Conservation (phyloP, 305 asterid genomes). For the Fraxinus dipetala region DNA sequence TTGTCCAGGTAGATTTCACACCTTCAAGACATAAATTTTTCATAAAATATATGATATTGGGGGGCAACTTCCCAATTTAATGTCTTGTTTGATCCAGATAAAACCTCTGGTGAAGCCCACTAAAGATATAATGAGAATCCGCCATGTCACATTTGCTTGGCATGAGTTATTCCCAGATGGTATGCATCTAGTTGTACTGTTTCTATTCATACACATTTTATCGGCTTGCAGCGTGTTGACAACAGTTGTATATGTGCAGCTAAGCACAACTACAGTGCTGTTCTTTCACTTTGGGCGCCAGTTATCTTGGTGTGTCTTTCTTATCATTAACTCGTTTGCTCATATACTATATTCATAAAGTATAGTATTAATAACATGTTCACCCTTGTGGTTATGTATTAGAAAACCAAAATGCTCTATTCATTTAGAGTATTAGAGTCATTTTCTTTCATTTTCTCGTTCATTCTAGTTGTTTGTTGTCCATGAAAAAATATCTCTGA, state of each 20-base stretch:
- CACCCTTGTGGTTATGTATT: not conserved
- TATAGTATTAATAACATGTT: not conserved
- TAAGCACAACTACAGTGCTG: constrained; percentile 64
- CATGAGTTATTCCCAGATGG: constrained; percentile 95
- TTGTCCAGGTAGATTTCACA: constrained; percentile 65
- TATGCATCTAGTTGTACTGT: constrained; percentile 28
- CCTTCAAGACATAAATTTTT: constrained; percentile 16
- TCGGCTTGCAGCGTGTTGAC: constrained; percentile 23
- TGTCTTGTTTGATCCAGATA: constrained; percentile 54
- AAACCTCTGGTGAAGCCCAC: constrained; percentile 90
- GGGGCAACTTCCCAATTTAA: constrained; percentile 19
- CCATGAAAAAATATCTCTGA: constrained; percentile 17
- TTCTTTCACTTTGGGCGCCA: constrained; percentile 78
- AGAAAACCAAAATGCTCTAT: not conserved
- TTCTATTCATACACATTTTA: constrained; percentile 12
- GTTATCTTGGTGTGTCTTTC: constrained; percentile 64
- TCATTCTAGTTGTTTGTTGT: constrained; percentile 14
- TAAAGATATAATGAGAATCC: constrained; percentile 70
- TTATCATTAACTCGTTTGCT: constrained; percentile 24
- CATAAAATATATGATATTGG: constrained; percentile 11
- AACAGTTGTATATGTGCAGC: constrained; percentile 50
- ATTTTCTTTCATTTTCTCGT: not conserved
- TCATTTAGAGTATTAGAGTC: not conserved
- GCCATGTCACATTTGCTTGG: constrained; percentile 77
- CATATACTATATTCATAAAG: not conserved